Conservation (phyloP, 1,284 basidiomycete species). For the Takashimella koratensis region DNA sequence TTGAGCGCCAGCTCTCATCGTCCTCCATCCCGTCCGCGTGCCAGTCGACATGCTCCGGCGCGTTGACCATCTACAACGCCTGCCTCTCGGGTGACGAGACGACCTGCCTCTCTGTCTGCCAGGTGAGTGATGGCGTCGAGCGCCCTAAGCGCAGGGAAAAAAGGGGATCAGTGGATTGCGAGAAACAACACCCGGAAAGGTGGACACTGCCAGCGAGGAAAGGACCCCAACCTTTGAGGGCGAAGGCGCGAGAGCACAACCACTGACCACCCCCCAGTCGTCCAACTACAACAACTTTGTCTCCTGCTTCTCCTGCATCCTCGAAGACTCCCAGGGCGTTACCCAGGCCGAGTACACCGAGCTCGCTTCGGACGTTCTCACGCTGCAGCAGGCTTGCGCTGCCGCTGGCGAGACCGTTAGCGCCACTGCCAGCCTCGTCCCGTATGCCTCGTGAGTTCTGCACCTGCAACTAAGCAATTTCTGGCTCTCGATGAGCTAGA, state of each 20-base stretch:
- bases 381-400: constrained; percentile 21
- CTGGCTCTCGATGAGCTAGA: too few relatives aligned
- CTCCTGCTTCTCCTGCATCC: constrained; percentile 3
- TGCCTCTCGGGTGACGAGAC: constrained; percentile 33
- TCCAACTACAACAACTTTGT: neutral
- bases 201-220: too few relatives aligned
- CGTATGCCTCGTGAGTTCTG: too few relatives aligned
- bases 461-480: too few relatives aligned
- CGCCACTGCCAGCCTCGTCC: neutral
- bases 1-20: constrained; percentile 22
- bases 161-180: too few relatives aligned
- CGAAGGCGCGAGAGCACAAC: too few relatives aligned
- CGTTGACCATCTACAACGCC: constrained; percentile 33
- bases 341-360: constrained; percentile 11
- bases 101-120: constrained; percentile 28
- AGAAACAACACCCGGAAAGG: too few relatives aligned
- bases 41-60: constrained; percentile 12
- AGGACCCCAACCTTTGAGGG: too few relatives aligned
- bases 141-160: too few relatives aligned
- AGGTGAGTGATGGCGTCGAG: too few relatives aligned
- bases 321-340: constrained; percentile 20
- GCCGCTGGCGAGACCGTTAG: constrained; percentile 21
- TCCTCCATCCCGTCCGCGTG: constrained; percentile 25
- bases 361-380: constrained; percentile 18
- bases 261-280: too few relatives aligned